phyloP scores from a whole-genome alignment of 768 basidiomycete genomes.

The Podaxis sp. region DNA sequence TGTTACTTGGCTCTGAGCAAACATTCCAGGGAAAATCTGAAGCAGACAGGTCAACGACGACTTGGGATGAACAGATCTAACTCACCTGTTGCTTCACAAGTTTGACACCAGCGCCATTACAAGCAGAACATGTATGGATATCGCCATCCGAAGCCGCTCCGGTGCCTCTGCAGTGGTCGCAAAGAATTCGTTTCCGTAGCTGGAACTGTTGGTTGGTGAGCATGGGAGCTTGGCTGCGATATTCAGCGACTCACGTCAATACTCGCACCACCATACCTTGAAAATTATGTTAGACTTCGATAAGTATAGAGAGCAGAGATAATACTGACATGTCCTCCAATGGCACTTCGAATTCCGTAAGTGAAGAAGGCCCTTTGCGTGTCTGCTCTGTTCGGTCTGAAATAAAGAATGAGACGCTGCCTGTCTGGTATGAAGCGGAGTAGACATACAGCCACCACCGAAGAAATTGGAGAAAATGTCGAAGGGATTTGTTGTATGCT shows the following conservation, averaged over 20 bases:
- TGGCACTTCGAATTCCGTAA: conserved; percentile 83
- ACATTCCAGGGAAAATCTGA: conserved; percentile 93
- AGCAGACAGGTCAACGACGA: not conserved
- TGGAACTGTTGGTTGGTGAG: conserved; percentile 63
- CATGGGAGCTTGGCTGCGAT: not conserved
- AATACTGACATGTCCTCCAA: conserved; percentile 75
- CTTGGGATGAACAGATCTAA: not conserved
- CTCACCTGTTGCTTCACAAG: conserved; percentile 77
- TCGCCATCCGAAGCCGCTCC: conserved; percentile 90
- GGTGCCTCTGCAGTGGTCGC: conserved; percentile 95
- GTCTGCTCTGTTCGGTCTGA: conserved; percentile 59
- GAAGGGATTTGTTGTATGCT: conserved; percentile 81
- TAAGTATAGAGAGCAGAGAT: not conserved
- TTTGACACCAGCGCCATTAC: conserved; percentile 84
- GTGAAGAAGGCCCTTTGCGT: conserved; percentile 71
- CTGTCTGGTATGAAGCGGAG: not conserved
- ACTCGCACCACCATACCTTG: conserved; percentile 79
- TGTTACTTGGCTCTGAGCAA: conserved; percentile 80
- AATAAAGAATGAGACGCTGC: not conserved
- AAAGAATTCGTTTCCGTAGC: conserved; percentile 88
- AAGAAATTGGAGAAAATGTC: conserved; percentile 96
- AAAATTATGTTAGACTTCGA: conserved; percentile 15
- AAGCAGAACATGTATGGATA: conserved; percentile 83
- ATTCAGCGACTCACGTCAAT: conserved; percentile 64
- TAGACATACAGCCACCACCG: conserved; percentile 68